phyloP scores from a whole-genome alignment of 352 stramenopile genomes.

The Globisporangium camurandrum region DNA sequence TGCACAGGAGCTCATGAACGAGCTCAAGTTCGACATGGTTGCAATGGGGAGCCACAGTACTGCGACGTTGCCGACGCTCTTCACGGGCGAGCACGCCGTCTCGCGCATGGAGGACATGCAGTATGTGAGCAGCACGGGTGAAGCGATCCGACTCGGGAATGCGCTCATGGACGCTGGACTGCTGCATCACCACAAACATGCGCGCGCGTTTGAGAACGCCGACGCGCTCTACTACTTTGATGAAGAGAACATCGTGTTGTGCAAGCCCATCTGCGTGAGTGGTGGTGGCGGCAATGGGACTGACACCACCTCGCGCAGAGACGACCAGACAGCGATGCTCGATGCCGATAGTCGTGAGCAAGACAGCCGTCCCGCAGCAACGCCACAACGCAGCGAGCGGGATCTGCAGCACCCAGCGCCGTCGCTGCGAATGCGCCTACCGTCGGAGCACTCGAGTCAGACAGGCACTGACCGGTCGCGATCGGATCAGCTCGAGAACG shows the following conservation, averaged over 20 bases:
- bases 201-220: constrained; percentile 12
- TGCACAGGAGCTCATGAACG: constrained; percentile 5
- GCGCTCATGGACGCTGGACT: constrained; percentile 39
- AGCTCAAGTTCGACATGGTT: neutral
- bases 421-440: too few species aligned
- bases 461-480: neutral
- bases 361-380: too few species aligned
- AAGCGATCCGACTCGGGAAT: constrained; percentile 36
- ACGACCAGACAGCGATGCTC: too few species aligned
- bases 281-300: too few species aligned
- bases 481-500: constrained; percentile 6
- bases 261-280: too few species aligned
- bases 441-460: neutral
- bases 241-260: too few species aligned
- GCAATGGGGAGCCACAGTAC: neutral
- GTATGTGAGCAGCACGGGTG: constrained; percentile 13
- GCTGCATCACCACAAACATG: constrained; percentile 37
- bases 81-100: constrained; percentile 3
- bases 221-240: constrained; percentile 20
- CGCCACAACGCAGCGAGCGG: too few species aligned
- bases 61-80: neutral
- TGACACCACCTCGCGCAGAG: too few species aligned
- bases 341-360: too few species aligned
- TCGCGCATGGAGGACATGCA: constrained; percentile 19
- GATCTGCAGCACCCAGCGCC: too few species aligned